phyloP scores from a whole-genome alignment of 805 yeast species.

The Candida sakaeoensis region DNA sequence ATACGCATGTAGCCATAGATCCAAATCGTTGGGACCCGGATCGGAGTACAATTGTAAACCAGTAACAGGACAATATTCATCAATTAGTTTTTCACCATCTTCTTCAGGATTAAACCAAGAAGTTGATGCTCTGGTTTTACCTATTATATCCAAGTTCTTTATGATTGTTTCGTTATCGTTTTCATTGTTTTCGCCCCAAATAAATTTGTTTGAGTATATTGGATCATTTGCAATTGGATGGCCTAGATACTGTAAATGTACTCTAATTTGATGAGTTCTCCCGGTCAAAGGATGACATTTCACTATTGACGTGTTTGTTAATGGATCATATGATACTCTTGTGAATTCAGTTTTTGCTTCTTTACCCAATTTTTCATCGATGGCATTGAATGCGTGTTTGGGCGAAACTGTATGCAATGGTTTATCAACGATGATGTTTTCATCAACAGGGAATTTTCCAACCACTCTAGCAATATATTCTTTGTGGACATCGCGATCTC shows the following conservation, averaged over 20 bases:
- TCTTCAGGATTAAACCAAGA: constrained; percentile 61
- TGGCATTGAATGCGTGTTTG: constrained; percentile 60
- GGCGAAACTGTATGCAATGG: constrained; percentile 75
- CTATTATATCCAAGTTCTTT: constrained; percentile 54
- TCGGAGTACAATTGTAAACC: constrained; percentile 72
- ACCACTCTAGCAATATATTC: constrained; percentile 84
- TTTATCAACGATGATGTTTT: constrained; percentile 53
- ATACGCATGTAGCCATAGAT: constrained; percentile 88
- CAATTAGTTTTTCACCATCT: constrained; percentile 65
- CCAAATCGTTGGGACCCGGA: constrained; percentile 85
- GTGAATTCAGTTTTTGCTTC: constrained; percentile 71
- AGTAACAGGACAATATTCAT: constrained; percentile 61
- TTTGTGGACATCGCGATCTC: constrained; percentile 71
- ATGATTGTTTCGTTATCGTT: constrained; percentile 49
- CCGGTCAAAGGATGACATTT: constrained; percentile 87
- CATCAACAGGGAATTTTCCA: constrained; percentile 70
- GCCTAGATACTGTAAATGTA: constrained; percentile 77
- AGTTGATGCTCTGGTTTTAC: constrained; percentile 64
- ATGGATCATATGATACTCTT: constrained; percentile 60
- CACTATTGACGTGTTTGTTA: constrained; percentile 62
- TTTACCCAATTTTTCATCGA: constrained; percentile 51
- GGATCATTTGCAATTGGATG: constrained; percentile 56
- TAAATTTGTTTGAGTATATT: constrained; percentile 67
- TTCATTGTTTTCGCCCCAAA: constrained; percentile 71
- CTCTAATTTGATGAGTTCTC: constrained; percentile 92